Percentiles rank a stretch among this genome's conserved stretches.
phyloP scores from a whole-genome alignment of 2,329 filamentous ascomycete genomes.

The Fusarium lyarnte region DNA sequence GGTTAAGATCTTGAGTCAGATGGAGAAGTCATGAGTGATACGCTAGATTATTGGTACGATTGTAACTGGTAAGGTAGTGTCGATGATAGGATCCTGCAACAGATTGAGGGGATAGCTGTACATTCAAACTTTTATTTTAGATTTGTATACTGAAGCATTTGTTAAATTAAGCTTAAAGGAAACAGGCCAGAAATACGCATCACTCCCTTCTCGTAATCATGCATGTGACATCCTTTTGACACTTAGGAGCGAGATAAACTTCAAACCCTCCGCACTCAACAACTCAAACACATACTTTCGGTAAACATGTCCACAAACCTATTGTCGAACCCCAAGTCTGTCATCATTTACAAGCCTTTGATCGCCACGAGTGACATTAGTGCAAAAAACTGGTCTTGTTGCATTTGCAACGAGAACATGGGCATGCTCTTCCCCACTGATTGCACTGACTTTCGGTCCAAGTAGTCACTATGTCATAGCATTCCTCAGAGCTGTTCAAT shows the following conservation, averaged over 20 bases:
- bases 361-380: not conserved
- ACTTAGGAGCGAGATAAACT: not conserved
- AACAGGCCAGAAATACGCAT: no score
- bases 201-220: no score
- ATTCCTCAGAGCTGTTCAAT: not conserved
- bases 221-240: fast-evolving
- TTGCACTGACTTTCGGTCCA: not conserved
- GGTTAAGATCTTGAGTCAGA: not conserved
- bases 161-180: not conserved
- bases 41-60: fast-evolving
- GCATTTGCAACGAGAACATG: not conserved
- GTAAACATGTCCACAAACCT: fast-evolving
- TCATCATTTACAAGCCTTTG: fast-evolving
- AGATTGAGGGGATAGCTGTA: not conserved
- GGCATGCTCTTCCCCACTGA: not conserved
- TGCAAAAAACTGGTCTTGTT: no score
- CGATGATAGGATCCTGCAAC: not conserved
- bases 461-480: not conserved
- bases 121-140: no score
- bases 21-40: not conserved
- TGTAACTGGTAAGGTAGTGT: not conserved
- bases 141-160: not conserved
- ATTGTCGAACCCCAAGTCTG: no score
- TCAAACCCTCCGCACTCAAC: not conserved
- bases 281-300: not conserved